These are phyloP conservation scores for Dillenia suffruticosa DNA, from an alignment of 164 flowering plant species.

Conservation along the genomic window DNA sequence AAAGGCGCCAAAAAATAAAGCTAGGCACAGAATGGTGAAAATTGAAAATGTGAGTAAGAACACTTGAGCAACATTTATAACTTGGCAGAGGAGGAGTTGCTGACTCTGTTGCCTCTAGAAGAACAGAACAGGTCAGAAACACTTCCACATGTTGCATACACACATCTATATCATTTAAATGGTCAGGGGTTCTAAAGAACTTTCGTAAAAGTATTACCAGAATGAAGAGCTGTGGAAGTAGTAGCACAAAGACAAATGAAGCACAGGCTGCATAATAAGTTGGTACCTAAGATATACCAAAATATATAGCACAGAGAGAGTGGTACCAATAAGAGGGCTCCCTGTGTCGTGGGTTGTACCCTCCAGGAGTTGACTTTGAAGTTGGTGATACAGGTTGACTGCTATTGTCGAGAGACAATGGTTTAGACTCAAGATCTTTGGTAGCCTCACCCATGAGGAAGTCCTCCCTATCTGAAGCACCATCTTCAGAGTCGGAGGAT, in stretches of 20 bases:
- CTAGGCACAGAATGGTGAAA: too few relatives aligned
- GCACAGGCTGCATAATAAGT: conserved; percentile 1
- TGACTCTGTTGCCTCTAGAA: too few relatives aligned
- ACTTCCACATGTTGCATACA: too few relatives aligned
- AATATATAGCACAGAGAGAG: neutral
- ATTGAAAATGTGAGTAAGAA: too few relatives aligned
- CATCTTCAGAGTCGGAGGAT: conserved; percentile 38
- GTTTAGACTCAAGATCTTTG: conserved; percentile 17
- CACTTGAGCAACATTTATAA: too few relatives aligned
- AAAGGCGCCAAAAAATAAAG: too few relatives aligned
- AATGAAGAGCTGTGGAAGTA: neutral
- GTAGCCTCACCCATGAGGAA: conserved; percentile 23
- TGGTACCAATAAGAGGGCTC: conserved; percentile 87
- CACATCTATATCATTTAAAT: too few relatives aligned
- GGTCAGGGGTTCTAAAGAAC: too few relatives aligned
- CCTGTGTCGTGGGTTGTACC: conserved; percentile 77
- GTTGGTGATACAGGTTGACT: conserved; percentile 19
- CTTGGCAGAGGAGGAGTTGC: too few relatives aligned
- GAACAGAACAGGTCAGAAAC: too few relatives aligned
- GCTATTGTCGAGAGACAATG: conserved; percentile 11
- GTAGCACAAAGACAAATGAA: neutral
- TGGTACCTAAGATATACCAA: neutral
- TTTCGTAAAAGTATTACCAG: too few relatives aligned
- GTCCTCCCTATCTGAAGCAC: conserved; percentile 48
- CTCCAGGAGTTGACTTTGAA: conserved; percentile 51